Conservation (phyloP, 2,329 filamentous ascomycete genomes). For the Leptographium flavum region DNA sequence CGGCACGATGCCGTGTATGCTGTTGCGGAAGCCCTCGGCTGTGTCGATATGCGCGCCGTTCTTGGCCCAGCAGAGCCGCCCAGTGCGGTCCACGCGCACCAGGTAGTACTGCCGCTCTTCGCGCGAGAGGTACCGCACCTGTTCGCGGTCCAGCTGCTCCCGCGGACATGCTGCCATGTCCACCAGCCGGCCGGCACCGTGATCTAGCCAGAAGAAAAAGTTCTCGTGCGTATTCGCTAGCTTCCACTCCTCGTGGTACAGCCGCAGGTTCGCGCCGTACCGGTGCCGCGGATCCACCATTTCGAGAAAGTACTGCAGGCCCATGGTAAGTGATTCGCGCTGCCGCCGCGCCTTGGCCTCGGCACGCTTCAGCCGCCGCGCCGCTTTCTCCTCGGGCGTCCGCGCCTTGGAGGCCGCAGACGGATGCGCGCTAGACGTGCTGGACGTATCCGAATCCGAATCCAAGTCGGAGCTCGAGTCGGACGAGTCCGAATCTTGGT, state of each 20-base stretch:
- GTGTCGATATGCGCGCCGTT: constrained; percentile 68
- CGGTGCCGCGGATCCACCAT: constrained; percentile 81
- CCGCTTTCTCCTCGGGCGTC: constrained; percentile 23
- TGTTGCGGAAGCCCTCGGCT: constrained; percentile 61
- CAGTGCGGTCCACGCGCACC: constrained; percentile 59
- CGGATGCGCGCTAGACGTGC: not conserved
- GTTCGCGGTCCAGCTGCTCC: constrained; percentile 60
- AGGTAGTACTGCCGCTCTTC: constrained; percentile 75
- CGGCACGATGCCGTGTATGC: constrained; percentile 58
- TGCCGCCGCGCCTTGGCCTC: constrained; percentile 42
- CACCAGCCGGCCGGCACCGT: constrained; percentile 57
- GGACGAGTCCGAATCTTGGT: constrained; percentile 15
- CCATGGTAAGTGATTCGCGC: constrained; percentile 64
- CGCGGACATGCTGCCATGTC: constrained; percentile 61
- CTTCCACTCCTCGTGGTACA: constrained; percentile 79
- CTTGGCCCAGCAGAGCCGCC: constrained; percentile 76
- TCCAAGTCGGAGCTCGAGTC: constrained; percentile 27
- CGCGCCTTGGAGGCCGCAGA: not conserved
- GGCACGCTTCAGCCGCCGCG: constrained; percentile 24
- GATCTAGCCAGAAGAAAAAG: constrained; percentile 89
- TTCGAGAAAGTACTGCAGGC: constrained; percentile 69
- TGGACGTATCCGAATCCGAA: constrained; percentile 5
- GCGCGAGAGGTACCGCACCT: constrained; percentile 68
- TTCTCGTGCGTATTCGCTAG: constrained; percentile 63
- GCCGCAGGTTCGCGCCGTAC: constrained; percentile 68